Percentiles rank a stretch among this genome's conserved stretches.
These are phyloP conservation scores for Xylariaceae sp. DNA, from an alignment of 2,329 filamentous ascomycete genomes.

Conservation along the genomic window DNA sequence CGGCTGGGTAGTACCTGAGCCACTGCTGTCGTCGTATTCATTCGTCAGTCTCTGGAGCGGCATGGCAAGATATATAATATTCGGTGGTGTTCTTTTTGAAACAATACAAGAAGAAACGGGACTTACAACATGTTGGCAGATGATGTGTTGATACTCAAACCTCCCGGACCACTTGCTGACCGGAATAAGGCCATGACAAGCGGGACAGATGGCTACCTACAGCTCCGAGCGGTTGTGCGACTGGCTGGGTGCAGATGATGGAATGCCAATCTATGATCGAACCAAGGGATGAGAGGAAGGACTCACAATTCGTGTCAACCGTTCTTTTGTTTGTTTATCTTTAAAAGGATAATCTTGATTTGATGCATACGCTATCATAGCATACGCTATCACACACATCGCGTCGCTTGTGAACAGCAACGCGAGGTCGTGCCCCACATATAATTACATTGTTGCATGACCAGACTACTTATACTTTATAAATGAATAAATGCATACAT, in stretches of 20 bases:
- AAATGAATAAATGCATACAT: too few relatives aligned
- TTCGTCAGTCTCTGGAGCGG: slow-evolving; percentile 30
- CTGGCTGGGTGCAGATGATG: slow-evolving; percentile 8
- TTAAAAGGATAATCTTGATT: too few relatives aligned
- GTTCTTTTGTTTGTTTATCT: too few relatives aligned
- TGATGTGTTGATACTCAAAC: slow-evolving; percentile 69
- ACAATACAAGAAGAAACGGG: slow-evolving; percentile 22
- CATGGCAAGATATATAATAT: too few relatives aligned
- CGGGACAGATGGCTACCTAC: slow-evolving; percentile 18
- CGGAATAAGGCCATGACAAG: slow-evolving; percentile 57
- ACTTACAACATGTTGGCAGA: slow-evolving; percentile 64
- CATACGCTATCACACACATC: too few relatives aligned
- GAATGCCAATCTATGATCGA: neutral
- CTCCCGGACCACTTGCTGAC: slow-evolving; percentile 65
- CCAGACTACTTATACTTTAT: too few relatives aligned
- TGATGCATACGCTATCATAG: too few relatives aligned
- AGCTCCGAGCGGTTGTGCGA: slow-evolving; percentile 19
- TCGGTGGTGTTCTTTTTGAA: neutral
- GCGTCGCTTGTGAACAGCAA: too few relatives aligned
- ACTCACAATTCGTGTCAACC: too few relatives aligned
- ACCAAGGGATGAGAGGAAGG: neutral
- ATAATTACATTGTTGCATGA: too few relatives aligned
- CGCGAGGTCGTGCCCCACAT: too few relatives aligned
- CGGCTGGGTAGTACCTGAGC: slow-evolving; percentile 42
- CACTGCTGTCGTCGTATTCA: slow-evolving; percentile 28